Percentiles rank a stretch among this genome's conserved stretches.
These are phyloP conservation scores for Claviceps paspali DNA, from an alignment of 2,329 filamentous ascomycete genomes.

Conservation along the genomic window DNA sequence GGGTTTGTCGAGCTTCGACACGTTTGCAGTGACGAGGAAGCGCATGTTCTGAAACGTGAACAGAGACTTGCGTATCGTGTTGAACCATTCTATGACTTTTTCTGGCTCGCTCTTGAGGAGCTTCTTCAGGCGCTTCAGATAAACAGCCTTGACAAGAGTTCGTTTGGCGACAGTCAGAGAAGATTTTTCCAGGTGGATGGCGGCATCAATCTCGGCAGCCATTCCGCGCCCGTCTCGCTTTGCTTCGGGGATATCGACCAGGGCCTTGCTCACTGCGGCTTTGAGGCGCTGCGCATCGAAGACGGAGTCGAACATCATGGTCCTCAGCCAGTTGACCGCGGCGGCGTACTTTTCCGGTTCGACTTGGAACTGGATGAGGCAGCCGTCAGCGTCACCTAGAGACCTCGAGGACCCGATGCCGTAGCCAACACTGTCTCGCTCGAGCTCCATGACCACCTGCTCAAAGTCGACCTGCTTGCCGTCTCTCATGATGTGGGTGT, in stretches of 20 bases:
- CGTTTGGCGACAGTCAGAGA: slow-evolving; percentile 65
- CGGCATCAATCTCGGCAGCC: slow-evolving; percentile 51
- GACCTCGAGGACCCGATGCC: slow-evolving; percentile 50
- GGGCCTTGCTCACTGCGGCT: slow-evolving; percentile 58
- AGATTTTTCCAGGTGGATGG: slow-evolving; percentile 64
- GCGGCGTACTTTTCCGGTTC: slow-evolving; percentile 78
- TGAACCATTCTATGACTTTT: slow-evolving; percentile 60
- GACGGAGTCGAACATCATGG: slow-evolving; percentile 74
- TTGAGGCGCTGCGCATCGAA: slow-evolving; percentile 59
- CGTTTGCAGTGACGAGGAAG: slow-evolving; percentile 66
- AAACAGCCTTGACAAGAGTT: slow-evolving; percentile 73
- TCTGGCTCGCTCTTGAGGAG: slow-evolving; percentile 64
- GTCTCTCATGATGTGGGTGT: slow-evolving; percentile 65
- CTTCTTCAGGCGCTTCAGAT: slow-evolving; percentile 72
- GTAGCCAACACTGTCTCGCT: slow-evolving; percentile 82
- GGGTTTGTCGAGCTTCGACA: slow-evolving; percentile 57
- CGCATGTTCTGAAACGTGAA: slow-evolving; percentile 79
- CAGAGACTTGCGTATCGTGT: slow-evolving; percentile 58
- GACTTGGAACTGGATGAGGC: slow-evolving; percentile 69
- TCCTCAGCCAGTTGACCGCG: slow-evolving; percentile 69
- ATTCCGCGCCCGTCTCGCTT: slow-evolving; percentile 72
- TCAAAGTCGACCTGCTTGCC: slow-evolving; percentile 75
- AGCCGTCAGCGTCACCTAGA: slow-evolving; percentile 66
- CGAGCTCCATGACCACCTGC: slow-evolving; percentile 78
- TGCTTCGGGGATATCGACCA: slow-evolving; percentile 80